A percentile compares a stretch with the other conserved stretches of the same genome.
Conservation (phyloP, 805 yeast species). For the Torulaspora maleeae region DNA sequence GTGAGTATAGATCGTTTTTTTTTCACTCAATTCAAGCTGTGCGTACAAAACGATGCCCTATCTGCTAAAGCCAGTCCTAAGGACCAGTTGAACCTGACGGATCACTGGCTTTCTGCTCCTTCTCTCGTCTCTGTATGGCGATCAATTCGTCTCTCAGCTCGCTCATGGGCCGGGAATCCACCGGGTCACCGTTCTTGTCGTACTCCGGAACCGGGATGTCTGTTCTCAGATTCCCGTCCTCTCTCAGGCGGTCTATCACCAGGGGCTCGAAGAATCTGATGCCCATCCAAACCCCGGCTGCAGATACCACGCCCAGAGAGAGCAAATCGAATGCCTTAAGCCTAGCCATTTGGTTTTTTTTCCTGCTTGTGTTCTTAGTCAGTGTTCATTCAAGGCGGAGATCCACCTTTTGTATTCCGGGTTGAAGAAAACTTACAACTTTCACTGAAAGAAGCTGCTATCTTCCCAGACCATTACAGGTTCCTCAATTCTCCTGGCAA, state of each 20-base stretch:
- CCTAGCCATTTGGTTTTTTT: conserved; percentile 25
- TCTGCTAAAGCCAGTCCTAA: neutral
- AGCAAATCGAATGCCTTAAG: conserved; percentile 29
- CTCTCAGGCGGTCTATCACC: conserved; percentile 57
- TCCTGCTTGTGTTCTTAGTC: neutral
- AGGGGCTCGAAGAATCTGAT: conserved; percentile 69
- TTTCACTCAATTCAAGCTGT: neutral
- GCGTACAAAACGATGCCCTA: conserved; percentile 7
- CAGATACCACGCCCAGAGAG: conserved; percentile 26
- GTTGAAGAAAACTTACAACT: no score
- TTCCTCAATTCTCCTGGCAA: neutral
- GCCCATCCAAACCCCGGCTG: conserved; percentile 46
- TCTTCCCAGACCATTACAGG: no score
- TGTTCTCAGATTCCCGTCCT: conserved; percentile 59
- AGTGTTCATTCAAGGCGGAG: neutral
- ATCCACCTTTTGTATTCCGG: no score
- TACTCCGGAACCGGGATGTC: conserved; percentile 56
- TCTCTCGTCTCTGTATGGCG: conserved; percentile 15
- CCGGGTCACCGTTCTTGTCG: conserved; percentile 41
- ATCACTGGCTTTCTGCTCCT: conserved; percentile 5
- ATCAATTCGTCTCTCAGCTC: conserved; percentile 19
- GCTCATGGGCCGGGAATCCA: conserved; percentile 23
- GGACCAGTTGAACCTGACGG: neutral
- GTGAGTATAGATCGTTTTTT: conserved; percentile 12
- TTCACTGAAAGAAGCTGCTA: no score